A percentile compares a stretch with the other conserved stretches of the same genome.
These are phyloP conservation scores for Cyclotella atomus DNA, from an alignment of 108 stramenopile genomes.

Conservation along the genomic window DNA sequence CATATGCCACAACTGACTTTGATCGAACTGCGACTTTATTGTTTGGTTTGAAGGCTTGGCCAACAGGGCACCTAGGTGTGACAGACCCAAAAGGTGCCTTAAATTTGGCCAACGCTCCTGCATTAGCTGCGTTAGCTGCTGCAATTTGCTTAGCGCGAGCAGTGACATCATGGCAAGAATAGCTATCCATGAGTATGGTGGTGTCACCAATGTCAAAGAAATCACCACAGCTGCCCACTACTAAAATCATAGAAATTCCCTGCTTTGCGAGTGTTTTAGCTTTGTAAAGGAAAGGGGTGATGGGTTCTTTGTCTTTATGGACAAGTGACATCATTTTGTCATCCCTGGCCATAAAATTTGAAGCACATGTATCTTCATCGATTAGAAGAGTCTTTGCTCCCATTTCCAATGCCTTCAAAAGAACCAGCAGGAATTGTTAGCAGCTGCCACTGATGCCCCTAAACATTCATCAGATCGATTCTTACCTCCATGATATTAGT, in stretches of 20 bases:
- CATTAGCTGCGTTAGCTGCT: conserved; percentile 33
- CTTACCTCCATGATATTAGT: conserved; percentile 91
- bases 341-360: conserved; percentile 96
- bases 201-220: conserved; percentile 94
- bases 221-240: conserved; percentile 94
- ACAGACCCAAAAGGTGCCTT: conserved; percentile 55
- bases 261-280: conserved; percentile 81
- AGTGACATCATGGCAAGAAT: conserved; percentile 84
- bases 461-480: no score
- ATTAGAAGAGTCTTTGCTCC: conserved; percentile 89
- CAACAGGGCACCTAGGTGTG: conserved; percentile 54
- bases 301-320: conserved; percentile 92
- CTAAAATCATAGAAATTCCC: conserved; percentile 87
- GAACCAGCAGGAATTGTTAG: no score
- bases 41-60: conserved; percentile 61
- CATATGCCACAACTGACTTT: conserved; percentile 63
- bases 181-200: conserved; percentile 92
- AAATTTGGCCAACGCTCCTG: conserved; percentile 34
- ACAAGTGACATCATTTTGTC: conserved; percentile 94
- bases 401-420: conserved; percentile 71
- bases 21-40: conserved; percentile 70
- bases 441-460: no score
- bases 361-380: conserved; percentile 96
- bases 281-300: conserved; percentile 92
- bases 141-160: conserved; percentile 85